Evolutionary conservation across 345 rosid genomes (phyloP), one percentile per base, ranked within the genome.

Genomic region (Jatropha curcas): DNA sequence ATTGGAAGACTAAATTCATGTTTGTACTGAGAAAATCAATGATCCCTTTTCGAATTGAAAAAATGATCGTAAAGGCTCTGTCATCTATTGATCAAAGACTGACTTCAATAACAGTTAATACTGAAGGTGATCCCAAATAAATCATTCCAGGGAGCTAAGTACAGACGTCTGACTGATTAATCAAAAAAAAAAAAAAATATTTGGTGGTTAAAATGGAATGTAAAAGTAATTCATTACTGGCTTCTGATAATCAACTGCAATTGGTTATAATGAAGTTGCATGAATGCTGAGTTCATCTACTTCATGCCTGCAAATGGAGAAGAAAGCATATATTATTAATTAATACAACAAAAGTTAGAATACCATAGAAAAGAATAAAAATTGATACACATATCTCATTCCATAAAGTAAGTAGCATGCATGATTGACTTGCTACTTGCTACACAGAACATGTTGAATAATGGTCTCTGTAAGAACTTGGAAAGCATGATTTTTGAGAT

Each of bases 291-390:
- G 25, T 48, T 41, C 64, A 43, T 65, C 70, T 30, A 35, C 24
- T 60, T 65, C 59, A 67, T 16, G 60, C 72, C 77, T 74, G 72
- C 72, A 48, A 74, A 48, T 50, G 65, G 13, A 58, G 31, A 10
- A 45, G 17, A 33, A 63, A 73, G n/a, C n/a, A 56, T 13, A 56
- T 8, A 48, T 58, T 33, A 74, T 55, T 43, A n/a, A n/a, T n/a
- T n/a, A n/a, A 60, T 22, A 9, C 46, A 6, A 4, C 55, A 55
- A 0, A 43, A 55, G 43, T 0, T 60, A 27, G 20, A 70, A 22
- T 45, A 22, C 22, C 33, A 46, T 17, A 71, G 35, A 1, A 7
- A 25, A 39, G 9, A 70, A 46, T 11, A 30, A 19, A 20, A 17
- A 34, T 25, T 16, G 30, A 1, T 57, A 39, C 16, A 28, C 16